Percentiles rank a stretch among this genome's conserved stretches.
Evolutionary conservation across 768 basidiomycete genomes (phyloP).

Genomic region (Hemileccinum rubropunctum): DNA sequence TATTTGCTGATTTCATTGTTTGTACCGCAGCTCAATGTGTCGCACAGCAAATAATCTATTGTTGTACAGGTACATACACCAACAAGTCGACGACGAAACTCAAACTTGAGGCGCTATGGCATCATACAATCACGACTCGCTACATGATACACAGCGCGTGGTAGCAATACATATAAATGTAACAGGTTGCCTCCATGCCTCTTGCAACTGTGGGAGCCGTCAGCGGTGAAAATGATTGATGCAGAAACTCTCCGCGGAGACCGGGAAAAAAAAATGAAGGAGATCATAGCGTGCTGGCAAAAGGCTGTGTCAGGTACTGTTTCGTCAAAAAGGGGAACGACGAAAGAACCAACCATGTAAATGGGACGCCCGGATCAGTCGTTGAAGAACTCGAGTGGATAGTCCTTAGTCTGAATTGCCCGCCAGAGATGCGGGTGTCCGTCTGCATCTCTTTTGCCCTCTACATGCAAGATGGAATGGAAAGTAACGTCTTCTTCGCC

Average conservation of each 20-base stretch:
- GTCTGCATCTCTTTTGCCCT: slow-evolving; percentile 45
- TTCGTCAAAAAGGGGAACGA: slow-evolving; percentile 11
- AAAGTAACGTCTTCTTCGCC: slow-evolving; percentile 64
- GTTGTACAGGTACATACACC: neutral
- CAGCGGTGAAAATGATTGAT: neutral
- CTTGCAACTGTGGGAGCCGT: slow-evolving; percentile 9
- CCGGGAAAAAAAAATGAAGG: neutral
- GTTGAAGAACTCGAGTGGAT: slow-evolving; percentile 44
- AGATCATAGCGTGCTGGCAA: slow-evolving; percentile 8
- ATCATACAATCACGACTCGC: neutral
- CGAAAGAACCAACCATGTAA: neutral
- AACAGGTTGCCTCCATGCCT: neutral
- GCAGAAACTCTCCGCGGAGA: slow-evolving; percentile 11
- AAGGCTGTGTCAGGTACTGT: slow-evolving; percentile 15
- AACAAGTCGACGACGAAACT: neutral
- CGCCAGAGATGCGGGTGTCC: slow-evolving; percentile 55
- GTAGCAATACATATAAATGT: slow-evolving; percentile 7
- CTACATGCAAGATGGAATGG: slow-evolving; percentile 68
- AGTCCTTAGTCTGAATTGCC: slow-evolving; percentile 59
- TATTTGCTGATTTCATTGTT: neutral
- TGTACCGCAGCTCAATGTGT: neutral
- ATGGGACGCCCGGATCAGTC: slow-evolving; percentile 8
- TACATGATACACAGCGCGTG: neutral
- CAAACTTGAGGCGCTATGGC: slow-evolving; percentile 1
- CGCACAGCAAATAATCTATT: neutral